Evolutionary conservation across 2,329 filamentous ascomycete genomes (phyloP).

Genomic region (Aspergillus brasiliensis): DNA sequence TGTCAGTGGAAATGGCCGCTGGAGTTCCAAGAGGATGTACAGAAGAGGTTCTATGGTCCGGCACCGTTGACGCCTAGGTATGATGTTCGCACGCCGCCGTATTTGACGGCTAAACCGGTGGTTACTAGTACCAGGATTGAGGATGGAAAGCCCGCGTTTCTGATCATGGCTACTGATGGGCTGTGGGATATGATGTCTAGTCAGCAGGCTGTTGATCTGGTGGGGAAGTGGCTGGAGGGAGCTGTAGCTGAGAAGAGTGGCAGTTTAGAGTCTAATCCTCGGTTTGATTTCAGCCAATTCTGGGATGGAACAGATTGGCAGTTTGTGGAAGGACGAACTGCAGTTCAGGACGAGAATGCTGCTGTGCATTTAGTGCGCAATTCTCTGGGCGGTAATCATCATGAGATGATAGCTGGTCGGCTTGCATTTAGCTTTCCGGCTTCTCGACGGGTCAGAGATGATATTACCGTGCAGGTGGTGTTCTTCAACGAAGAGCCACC

Average conservation of each 20-base stretch:
- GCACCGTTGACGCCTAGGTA: constrained; percentile 46
- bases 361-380: constrained; percentile 57
- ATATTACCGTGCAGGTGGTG: constrained; percentile 56
- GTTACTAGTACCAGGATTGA: constrained; percentile 60
- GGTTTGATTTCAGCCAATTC: constrained; percentile 28
- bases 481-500: constrained; percentile 18
- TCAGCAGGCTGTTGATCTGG: constrained; percentile 60
- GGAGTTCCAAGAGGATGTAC: constrained; percentile 48
- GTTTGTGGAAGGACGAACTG: constrained; percentile 48
- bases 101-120: constrained; percentile 68
- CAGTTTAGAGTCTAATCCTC: constrained; percentile 25
- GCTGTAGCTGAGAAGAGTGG: constrained; percentile 33
- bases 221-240: constrained; percentile 57
- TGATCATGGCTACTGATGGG: constrained; percentile 69
- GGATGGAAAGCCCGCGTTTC: constrained; percentile 54
- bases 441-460: constrained; percentile 49
- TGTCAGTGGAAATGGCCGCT: constrained; percentile 67
- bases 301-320: constrained; percentile 27
- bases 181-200: constrained; percentile 65
- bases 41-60: constrained; percentile 37
- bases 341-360: constrained; percentile 55
- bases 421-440: constrained; percentile 30
- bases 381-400: constrained; percentile 53
- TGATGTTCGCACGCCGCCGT: constrained; percentile 58
- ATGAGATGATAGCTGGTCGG: constrained; percentile 35